Percentiles rank a stretch among this genome's conserved stretches.
phyloP scores from a whole-genome alignment of 345 rosid species.

The Eucalyptus sp. region DNA sequence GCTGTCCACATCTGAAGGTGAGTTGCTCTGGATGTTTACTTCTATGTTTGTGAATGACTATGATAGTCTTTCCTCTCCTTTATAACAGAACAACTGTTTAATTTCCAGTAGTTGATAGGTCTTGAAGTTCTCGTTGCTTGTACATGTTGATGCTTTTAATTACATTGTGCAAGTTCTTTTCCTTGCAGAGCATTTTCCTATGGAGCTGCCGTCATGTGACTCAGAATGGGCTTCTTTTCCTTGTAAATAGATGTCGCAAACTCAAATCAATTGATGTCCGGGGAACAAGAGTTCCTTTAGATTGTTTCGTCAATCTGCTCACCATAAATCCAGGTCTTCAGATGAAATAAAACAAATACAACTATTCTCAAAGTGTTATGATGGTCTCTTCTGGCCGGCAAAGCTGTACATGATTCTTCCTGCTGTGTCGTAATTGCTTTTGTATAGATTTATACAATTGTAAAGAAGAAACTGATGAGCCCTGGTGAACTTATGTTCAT shows the following conservation, averaged over 20 bases:
- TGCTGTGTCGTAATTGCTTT: neutral
- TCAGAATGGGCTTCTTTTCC: slow-evolving; percentile 46
- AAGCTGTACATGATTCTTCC: neutral
- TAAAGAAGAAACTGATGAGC: neutral
- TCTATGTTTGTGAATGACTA: neutral
- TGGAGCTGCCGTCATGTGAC: slow-evolving; percentile 97
- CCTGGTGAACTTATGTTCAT: neutral
- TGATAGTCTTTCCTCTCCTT: neutral
- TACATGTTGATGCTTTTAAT: neutral
- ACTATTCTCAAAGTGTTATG: neutral
- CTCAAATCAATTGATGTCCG: slow-evolving; percentile 73
- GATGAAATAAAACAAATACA: slow-evolving; percentile 18
- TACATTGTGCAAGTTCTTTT: neutral
- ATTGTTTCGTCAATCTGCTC: slow-evolving; percentile 54
- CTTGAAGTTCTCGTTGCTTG: neutral
- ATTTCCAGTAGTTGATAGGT: neutral
- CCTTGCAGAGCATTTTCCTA: slow-evolving; percentile 44
- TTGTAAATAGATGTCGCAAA: slow-evolving; percentile 57
- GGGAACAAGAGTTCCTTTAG: slow-evolving; percentile 77
- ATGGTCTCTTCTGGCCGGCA: neutral
- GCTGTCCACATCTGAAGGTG: slow-evolving; percentile 73
- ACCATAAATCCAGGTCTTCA: slow-evolving; percentile 55
- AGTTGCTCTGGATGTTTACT: neutral
- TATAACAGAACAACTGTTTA: neutral
- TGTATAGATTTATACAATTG: neutral